phyloP scores from a whole-genome alignment of 2,329 filamentous ascomycete species.

The Colletotrichum neosansevieriae region DNA sequence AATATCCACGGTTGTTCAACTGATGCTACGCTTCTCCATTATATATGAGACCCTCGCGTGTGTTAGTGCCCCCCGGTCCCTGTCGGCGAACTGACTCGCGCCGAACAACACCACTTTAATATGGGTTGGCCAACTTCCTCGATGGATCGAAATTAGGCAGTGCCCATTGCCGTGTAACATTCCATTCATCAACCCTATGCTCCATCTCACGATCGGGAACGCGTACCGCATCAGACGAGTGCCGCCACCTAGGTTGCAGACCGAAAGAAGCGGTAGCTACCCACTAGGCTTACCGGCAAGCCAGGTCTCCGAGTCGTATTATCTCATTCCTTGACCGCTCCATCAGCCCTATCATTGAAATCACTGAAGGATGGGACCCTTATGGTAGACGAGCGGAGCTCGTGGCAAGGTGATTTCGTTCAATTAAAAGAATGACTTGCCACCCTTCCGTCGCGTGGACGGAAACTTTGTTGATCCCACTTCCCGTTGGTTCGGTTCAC shows the following conservation, averaged over 20 bases:
- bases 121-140: no score
- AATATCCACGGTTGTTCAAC: no score
- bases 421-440: constrained; percentile 34
- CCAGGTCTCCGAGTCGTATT: constrained; percentile 18
- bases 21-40: no score
- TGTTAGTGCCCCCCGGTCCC: no score
- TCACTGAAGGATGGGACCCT: constrained; percentile 24
- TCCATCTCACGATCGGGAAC: not conserved
- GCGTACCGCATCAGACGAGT: no score
- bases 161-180: no score
- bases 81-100: no score
- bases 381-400: constrained; percentile 19
- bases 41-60: no score
- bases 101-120: no score
- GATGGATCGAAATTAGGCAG: no score
- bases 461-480: constrained; percentile 29
- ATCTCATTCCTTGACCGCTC: constrained; percentile 15
- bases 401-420: constrained; percentile 20
- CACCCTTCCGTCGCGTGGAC: constrained; percentile 10
- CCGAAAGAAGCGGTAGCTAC: constrained; percentile 13
- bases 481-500: constrained; percentile 23
- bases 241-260: constrained; percentile 4
- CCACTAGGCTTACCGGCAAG: constrained; percentile 1
- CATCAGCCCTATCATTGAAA: constrained; percentile 36
- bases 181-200: no score